These are phyloP conservation scores for Lipomyces mesembrius DNA, from an alignment of 805 yeast species.

Conservation along the genomic window DNA sequence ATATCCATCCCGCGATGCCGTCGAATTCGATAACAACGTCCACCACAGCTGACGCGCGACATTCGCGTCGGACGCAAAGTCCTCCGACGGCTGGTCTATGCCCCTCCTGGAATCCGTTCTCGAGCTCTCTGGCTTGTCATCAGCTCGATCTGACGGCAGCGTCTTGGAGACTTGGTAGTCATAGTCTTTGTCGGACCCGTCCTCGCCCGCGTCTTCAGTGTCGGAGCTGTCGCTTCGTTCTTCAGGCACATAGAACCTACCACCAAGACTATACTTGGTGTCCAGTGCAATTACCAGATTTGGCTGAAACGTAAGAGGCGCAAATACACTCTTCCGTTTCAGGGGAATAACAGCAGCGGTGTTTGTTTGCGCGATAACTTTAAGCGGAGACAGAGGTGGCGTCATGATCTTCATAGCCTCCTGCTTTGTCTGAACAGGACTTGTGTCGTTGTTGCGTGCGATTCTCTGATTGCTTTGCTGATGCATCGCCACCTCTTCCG, in stretches of 20 bases:
- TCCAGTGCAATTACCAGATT: conserved; percentile 76
- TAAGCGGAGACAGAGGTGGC: conserved; percentile 30
- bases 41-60: conserved; percentile 30
- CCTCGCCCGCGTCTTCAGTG: conserved; percentile 28
- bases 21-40: conserved; percentile 19
- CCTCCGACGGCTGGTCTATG: conserved; percentile 18
- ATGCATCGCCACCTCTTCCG: not conserved
- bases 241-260: conserved; percentile 71
- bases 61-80: conserved; percentile 27
- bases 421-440: not conserved
- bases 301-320: conserved; percentile 83
- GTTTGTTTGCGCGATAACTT: conserved; percentile 37
- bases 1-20: conserved; percentile 21
- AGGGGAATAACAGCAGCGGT: conserved; percentile 14
- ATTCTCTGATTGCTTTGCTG: not conserved
- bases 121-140: conserved; percentile 9
- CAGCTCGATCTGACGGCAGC: conserved; percentile 20
- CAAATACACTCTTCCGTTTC: conserved; percentile 66
- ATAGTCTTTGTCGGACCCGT: conserved; percentile 22
- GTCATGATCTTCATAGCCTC: conserved; percentile 13
- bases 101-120: conserved; percentile 17
- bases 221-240: conserved; percentile 35
- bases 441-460: not conserved
- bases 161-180: conserved; percentile 27
- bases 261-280: conserved; percentile 85